Conservation (phyloP, 2,329 filamentous ascomycete genomes). For the Leptographium radiaticola region DNA sequence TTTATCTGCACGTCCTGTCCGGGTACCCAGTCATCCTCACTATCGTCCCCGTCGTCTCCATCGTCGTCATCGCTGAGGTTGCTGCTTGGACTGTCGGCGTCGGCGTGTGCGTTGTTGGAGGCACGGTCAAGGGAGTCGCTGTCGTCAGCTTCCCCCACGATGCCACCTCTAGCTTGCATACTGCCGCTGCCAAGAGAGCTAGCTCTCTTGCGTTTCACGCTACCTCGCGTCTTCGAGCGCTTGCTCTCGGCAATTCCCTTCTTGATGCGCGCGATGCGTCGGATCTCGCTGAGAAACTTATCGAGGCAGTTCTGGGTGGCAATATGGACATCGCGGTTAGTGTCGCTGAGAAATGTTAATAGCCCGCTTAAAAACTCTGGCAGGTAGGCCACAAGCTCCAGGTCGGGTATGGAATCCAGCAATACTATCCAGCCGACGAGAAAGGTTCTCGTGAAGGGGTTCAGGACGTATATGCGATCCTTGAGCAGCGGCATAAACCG, state of each 20-base stretch:
- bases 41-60: conserved; percentile 45
- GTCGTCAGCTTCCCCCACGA: conserved; percentile 43
- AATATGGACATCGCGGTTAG: conserved; percentile 87
- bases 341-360: conserved; percentile 82
- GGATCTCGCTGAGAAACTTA: conserved; percentile 85
- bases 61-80: conserved; percentile 73
- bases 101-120: conserved; percentile 32
- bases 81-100: conserved; percentile 74
- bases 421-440: conserved; percentile 92
- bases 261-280: conserved; percentile 83
- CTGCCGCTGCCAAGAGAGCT: conserved; percentile 53
- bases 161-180: conserved; percentile 33
- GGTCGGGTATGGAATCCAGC: conserved; percentile 88
- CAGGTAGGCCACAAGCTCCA: conserved; percentile 85
- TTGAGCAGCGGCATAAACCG: conserved; percentile 87
- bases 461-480: conserved; percentile 87
- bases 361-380: conserved; percentile 85
- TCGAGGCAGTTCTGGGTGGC: conserved; percentile 82
- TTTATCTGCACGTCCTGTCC: conserved; percentile 95
- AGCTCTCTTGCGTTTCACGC: conserved; percentile 50
- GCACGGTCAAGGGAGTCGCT: conserved; percentile 33
- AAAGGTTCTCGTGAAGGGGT: conserved; percentile 89
- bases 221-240: conserved; percentile 44
- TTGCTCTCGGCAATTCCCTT: conserved; percentile 82
- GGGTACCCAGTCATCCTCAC: conserved; percentile 90